Percentiles rank a stretch among this genome's conserved stretches.
phyloP scores from a whole-genome alignment of 495 filamentous ascomycete species.

The Aspergillus egyptiacus region DNA sequence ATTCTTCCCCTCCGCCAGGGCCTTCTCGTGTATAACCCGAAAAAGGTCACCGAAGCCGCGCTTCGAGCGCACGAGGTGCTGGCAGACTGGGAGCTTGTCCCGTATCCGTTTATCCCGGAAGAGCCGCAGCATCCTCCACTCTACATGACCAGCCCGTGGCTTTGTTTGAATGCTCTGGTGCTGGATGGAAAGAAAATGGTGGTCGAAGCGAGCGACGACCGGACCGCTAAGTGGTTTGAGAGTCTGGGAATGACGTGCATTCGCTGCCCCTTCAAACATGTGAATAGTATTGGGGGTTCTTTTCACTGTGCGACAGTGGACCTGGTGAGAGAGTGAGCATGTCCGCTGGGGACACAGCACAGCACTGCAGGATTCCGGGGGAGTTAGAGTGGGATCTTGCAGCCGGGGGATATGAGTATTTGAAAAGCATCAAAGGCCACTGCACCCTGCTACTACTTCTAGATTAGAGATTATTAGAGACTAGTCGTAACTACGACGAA shows the following conservation, averaged over 20 bases:
- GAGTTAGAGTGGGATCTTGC: no score
- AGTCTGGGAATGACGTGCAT: slow-evolving; percentile 20
- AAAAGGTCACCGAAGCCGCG: slow-evolving; percentile 14
- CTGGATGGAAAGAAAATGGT: background rate
- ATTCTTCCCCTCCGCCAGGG: slow-evolving; percentile 20
- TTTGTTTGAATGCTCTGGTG: background rate
- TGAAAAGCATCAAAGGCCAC: no score
- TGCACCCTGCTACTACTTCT: no score
- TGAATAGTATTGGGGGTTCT: slow-evolving; percentile 24
- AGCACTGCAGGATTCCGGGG: no score
- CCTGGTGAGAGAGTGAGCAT: slow-evolving; percentile 8
- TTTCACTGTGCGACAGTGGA: slow-evolving; percentile 29
- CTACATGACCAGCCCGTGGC: background rate
- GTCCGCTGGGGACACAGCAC: no score
- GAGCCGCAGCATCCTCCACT: background rate
- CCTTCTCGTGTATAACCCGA: slow-evolving; percentile 18
- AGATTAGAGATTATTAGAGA: no score
- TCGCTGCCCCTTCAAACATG: slow-evolving; percentile 19
- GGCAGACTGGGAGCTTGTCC: slow-evolving; percentile 14
- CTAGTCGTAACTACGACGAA: no score
- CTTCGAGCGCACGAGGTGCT: slow-evolving; percentile 15
- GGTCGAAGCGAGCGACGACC: slow-evolving; percentile 18
- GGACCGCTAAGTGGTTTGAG: slow-evolving; percentile 12
- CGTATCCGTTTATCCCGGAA: background rate
- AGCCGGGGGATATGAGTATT: no score